Evolutionary conservation across 164 flowering plant species (phyloP), one percentile per base, ranked within the genome.

Genomic region (Tetracentron sinense): DNA sequence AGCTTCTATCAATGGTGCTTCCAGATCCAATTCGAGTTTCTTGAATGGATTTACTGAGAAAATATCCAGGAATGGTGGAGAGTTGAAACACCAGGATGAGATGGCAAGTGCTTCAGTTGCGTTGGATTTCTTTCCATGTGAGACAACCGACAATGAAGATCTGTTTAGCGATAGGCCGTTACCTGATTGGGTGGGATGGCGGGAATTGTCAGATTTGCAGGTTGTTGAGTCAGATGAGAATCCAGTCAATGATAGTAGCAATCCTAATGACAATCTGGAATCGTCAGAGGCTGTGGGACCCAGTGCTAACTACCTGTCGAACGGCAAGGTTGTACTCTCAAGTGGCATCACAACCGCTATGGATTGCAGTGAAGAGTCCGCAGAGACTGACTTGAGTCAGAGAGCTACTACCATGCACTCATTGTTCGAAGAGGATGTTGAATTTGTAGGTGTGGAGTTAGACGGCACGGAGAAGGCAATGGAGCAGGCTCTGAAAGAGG

Each of bases 401-500:
- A 78, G 61, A 73, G 58, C 75, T 21, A 31, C 78, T 46, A n/a
- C n/a, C n/a, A 84, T 74, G 11, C 87, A 90, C 1, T 85, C 94
- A 35, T 71, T 85, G 72, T 85, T 87, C 56, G 96, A 91, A 69
- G 94, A 87, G 73, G 97, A 87, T 72, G 93, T 91, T 23, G 96
- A 89, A 64, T 89, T 89, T 79, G 96, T 92, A 0, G 98, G 98
- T 7, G 90, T 92, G 50, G 95, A 89, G 73, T 69, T 75, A 59
- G 96, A 90, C 65, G 98, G 98, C 28, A 77, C 95, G 0, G 90
- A 84, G 76, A 88, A 81, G 74, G 98, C 96, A 33, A 90, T 86
- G 93, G 98, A 86, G 15, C 89, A 87, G 31, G 98, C 96, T 31
- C 78, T 86, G 15, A 90, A 88, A 66, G 96, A 90, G 68, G 98